Percentiles rank a stretch among this genome's conserved stretches.
phyloP scores from a whole-genome alignment of 2,329 filamentous ascomycete genomes.

The Alternaria tenuissima region DNA sequence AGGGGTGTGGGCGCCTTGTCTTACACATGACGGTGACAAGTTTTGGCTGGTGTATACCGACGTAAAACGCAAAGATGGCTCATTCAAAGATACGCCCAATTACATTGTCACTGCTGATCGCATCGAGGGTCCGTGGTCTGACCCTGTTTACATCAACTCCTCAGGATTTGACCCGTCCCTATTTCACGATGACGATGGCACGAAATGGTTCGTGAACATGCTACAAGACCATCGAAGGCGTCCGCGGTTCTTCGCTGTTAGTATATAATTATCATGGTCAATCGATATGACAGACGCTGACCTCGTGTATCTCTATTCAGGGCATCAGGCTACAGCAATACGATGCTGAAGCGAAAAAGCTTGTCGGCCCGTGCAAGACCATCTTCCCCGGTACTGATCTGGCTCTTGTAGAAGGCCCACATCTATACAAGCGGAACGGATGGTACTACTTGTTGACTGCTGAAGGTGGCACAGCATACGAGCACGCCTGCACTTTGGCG shows the following conservation, averaged over 20 bases:
- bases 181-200: conserved; percentile 49
- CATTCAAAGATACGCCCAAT: conserved; percentile 70
- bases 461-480: conserved; percentile 52
- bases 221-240: conserved; percentile 46
- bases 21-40: conserved; percentile 66
- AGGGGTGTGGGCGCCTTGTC: conserved; percentile 69
- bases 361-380: conserved; percentile 64
- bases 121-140: conserved; percentile 69
- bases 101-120: conserved; percentile 64
- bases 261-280: not conserved
- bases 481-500: conserved; percentile 52
- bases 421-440: conserved; percentile 48
- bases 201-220: conserved; percentile 52
- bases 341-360: conserved; percentile 57
- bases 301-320: not conserved
- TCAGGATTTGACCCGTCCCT: conserved; percentile 67
- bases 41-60: conserved; percentile 73
- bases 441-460: conserved; percentile 50
- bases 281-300: not conserved
- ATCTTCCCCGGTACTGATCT: conserved; percentile 64
- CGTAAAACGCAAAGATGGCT: conserved; percentile 72
- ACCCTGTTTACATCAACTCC: conserved; percentile 66
- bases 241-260: conserved; percentile 57
- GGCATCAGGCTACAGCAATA: conserved; percentile 67
- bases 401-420: conserved; percentile 49